Evolutionary conservation across 2,329 filamentous ascomycete species (phyloP).

Genomic region (Whalleya microplaca): DNA sequence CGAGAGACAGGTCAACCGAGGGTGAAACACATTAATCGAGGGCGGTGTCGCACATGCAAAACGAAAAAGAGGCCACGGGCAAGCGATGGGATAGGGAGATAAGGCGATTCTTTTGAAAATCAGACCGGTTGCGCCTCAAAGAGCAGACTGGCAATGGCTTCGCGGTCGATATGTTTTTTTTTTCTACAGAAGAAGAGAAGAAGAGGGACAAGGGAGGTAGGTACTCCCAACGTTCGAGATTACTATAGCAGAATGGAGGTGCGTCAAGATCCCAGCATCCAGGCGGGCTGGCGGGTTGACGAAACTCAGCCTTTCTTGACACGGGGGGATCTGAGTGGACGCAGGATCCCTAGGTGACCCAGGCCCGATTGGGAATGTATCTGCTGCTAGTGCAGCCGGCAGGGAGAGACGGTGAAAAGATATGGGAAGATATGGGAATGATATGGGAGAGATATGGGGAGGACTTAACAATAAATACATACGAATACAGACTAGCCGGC

Average conservation of each 20-base stretch:
- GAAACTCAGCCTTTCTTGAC: constrained; percentile 25
- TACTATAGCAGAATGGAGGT: constrained; percentile 11
- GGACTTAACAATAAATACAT: too few species aligned
- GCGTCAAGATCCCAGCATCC: constrained; percentile 4
- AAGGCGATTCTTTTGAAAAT: background rate
- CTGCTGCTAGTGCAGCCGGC: too few species aligned
- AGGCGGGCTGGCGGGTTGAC: constrained; percentile 7
- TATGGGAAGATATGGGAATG: too few species aligned
- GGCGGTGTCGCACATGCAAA: constrained; percentile 21
- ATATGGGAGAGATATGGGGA: too few species aligned
- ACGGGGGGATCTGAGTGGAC: background rate
- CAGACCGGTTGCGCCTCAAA: background rate
- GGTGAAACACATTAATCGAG: constrained; percentile 28
- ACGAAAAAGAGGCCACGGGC: constrained; percentile 15
- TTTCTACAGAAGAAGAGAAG: constrained; percentile 10
- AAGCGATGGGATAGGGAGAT: constrained; percentile 14
- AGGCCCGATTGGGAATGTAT: background rate
- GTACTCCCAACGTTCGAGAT: constrained; percentile 7
- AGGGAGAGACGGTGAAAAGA: too few species aligned
- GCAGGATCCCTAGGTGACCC: background rate
- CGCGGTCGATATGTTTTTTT: background rate
- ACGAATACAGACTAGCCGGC: too few species aligned
- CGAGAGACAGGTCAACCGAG: constrained; percentile 23
- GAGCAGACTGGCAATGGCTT: background rate
- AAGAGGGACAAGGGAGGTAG: constrained; percentile 6